Evolutionary conservation across 768 basidiomycete species (phyloP).

Genomic region (Amanita exitialis): DNA sequence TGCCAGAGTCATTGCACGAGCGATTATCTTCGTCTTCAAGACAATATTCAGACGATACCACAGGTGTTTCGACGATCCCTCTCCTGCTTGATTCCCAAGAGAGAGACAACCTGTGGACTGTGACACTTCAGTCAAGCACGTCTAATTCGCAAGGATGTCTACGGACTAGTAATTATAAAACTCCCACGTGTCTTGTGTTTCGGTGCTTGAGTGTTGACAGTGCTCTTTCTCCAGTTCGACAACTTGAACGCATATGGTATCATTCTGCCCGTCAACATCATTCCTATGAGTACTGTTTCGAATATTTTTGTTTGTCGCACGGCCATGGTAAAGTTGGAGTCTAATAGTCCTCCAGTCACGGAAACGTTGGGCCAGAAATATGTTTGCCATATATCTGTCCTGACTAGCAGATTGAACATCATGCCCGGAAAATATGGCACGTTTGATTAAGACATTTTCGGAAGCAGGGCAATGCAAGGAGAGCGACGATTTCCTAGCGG

Average conservation of each 20-base stretch:
- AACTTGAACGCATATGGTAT: neutral
- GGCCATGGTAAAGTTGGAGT: neutral
- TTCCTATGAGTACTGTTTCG: neutral
- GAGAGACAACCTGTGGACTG: conserved; percentile 1
- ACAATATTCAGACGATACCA: neutral
- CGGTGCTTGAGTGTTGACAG: neutral
- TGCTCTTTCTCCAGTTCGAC: neutral
- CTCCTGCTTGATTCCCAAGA: neutral
- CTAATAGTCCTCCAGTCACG: neutral
- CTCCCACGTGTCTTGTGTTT: neutral
- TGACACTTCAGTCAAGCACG: neutral
- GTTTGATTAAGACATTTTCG: neutral
- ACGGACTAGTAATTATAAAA: conserved; percentile 4
- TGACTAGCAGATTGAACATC: neutral
- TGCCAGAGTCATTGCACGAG: conserved; percentile 1
- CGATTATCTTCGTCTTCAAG: neutral
- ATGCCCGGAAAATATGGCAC: neutral
- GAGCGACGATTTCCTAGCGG: neutral
- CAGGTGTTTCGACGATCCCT: neutral
- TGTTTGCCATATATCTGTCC: neutral
- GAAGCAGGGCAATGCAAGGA: neutral
- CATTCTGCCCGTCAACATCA: neutral
- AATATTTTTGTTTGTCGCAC: neutral
- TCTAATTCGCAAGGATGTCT: neutral
- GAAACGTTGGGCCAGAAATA: neutral